Conservation (phyloP, 2,329 filamentous ascomycete species). For the Triangularia verruculosa region DNA sequence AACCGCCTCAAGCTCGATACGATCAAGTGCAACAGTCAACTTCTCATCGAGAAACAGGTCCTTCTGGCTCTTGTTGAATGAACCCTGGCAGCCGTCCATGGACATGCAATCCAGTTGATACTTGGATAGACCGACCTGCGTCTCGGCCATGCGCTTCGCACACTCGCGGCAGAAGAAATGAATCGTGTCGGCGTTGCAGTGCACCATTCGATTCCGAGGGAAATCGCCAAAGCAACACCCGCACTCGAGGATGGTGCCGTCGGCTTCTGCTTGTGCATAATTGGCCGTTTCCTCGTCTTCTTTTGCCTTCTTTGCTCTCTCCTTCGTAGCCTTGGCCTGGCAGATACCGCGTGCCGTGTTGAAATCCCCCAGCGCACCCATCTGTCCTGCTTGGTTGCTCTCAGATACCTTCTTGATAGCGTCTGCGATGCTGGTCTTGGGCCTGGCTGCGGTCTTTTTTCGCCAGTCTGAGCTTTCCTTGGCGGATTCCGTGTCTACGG, state of each 20-base stretch:
- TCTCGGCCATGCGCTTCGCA: conserved; percentile 62
- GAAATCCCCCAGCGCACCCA: conserved; percentile 40
- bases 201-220: conserved; percentile 64
- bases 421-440: neutral
- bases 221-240: conserved; percentile 69
- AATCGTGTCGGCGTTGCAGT: conserved; percentile 56
- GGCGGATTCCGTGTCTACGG: conserved; percentile 29
- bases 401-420: conserved; percentile 13
- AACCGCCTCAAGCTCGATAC: conserved; percentile 67
- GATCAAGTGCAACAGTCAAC: conserved; percentile 60
- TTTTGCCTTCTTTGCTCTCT: conserved; percentile 27
- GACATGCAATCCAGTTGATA: conserved; percentile 71
- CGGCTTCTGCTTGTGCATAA: conserved; percentile 39
- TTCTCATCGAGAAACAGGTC: conserved; percentile 56
- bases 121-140: conserved; percentile 64
- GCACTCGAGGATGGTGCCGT: conserved; percentile 62
- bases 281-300: conserved; percentile 41
- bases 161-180: conserved; percentile 73
- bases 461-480: neutral
- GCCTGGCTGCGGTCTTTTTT: neutral
- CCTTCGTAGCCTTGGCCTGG: conserved; percentile 26
- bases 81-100: conserved; percentile 59
- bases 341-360: conserved; percentile 35
- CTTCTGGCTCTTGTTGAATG: conserved; percentile 57
- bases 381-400: conserved; percentile 18